These are phyloP conservation scores for Pinus taeda DNA, from an alignment of 75 land plant species.

Conservation along the genomic window DNA sequence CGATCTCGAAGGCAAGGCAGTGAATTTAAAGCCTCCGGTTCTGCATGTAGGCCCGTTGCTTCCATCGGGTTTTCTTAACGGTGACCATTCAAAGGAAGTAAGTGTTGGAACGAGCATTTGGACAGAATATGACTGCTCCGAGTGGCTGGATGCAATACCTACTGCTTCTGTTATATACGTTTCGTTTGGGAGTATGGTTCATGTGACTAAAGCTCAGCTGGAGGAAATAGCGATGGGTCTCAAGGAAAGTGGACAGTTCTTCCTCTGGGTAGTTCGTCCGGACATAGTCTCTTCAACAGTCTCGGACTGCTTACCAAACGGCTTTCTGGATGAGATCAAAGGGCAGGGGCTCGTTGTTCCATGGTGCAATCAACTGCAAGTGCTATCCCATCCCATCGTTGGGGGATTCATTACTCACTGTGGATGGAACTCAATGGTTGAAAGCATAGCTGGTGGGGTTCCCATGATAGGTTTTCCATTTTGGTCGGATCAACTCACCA, in stretches of 20 bases:
- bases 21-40: neutral
- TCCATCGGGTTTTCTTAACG: neutral
- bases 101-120: neutral
- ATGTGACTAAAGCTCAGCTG: neutral
- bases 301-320: neutral
- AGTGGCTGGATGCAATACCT: neutral
- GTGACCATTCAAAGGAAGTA: neutral
- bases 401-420: slow-evolving; percentile 11
- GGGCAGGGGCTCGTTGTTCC: slow-evolving; percentile 4
- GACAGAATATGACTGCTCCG: neutral
- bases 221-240: slow-evolving; percentile 10
- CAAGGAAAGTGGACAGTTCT: slow-evolving; percentile 5
- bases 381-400: slow-evolving; percentile 5
- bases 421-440: slow-evolving; percentile 11
- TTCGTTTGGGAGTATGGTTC: slow-evolving; percentile 8
- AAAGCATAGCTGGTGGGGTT: neutral
- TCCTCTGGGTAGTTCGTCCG: slow-evolving; percentile 13
- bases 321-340: neutral
- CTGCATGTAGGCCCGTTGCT: neutral
- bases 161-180: slow-evolving; percentile 1
- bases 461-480: slow-evolving; percentile 4
- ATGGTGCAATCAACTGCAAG: neutral
- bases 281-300: neutral
- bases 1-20: neutral
- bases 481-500: neutral